Evolutionary conservation across 352 stramenopile species (phyloP), one percentile per base, ranked within the genome.

Genomic region (Globisporangium cystogenes): DNA sequence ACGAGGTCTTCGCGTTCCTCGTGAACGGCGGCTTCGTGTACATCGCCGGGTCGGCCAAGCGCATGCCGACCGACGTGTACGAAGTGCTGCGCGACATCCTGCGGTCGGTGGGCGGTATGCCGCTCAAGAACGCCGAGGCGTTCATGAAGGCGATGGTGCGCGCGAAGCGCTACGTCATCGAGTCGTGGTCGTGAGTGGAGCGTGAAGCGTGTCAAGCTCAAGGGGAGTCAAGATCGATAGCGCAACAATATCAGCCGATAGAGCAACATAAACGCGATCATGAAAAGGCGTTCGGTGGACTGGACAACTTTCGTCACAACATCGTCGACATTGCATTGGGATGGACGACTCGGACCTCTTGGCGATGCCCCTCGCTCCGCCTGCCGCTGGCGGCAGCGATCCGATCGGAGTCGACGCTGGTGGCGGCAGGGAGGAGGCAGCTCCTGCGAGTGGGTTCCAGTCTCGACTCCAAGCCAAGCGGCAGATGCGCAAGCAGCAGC

Each of bases 41-140:
- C 57, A 84, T 98, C 21, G 85, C 85, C 1, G 92, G 91, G 8
- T 95, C 83, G 1, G 88, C 91, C 7, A 97, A 96, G 61, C 82
- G 80, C 37, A 98, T 98, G 91, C 90, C 90, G 1, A 82, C 62
- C 16, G 91, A 98, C 46, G 89, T 98, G 6, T 85, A 92, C 59
- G 83, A 97, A 53, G 82, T 87, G 27, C 53, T 98, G 11, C 70
- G 82, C n/a, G 82, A 93, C 29, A 94, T 95, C 37, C 57, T 97
- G 4, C 81, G 75, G 2, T 81, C 69, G 6, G 73, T 93, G 7
- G 88, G 86, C 1, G 74, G 89, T 46, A 51, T 97, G 29, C 69
- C 75, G 1, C 29, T 89, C 15, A 62, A 77, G 51, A 70, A 77
- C 18, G 85, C 85, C 0, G 82, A 92, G 50, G 71, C 63, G 18